A percentile compares a stretch with the other conserved stretches of the same genome.
These are phyloP conservation scores for Lepiota brunneoincarnata DNA, from an alignment of 768 basidiomycete species.

Conservation along the genomic window DNA sequence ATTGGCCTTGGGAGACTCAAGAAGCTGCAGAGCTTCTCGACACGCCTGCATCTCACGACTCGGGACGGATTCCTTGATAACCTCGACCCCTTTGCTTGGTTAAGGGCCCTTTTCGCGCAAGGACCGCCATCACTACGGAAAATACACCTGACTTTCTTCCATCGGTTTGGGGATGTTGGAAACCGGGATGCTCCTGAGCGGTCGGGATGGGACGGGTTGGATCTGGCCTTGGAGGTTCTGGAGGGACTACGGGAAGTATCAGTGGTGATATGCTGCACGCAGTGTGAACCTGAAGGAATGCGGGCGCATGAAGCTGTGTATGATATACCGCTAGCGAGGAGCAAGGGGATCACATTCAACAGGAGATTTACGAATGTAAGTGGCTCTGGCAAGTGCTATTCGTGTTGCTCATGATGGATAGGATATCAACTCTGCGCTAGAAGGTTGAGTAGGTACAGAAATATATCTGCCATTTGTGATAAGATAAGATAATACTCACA, in stretches of 20 bases:
- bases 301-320: conserved; percentile 2
- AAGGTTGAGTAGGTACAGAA: not conserved
- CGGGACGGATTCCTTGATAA: conserved; percentile 1
- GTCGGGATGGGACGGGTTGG: conserved; percentile 5
- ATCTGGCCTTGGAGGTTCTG: not conserved
- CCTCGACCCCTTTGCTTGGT: conserved; percentile 1
- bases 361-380: conserved; percentile 8
- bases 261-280: conserved; percentile 10
- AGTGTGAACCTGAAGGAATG: conserved; percentile 1
- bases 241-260: not conserved
- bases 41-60: conserved; percentile 7
- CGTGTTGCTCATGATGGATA: not conserved
- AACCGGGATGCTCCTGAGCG: not conserved
- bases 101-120: not conserved
- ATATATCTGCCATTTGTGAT: no score
- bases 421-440: conserved; percentile 7
- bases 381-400: not conserved
- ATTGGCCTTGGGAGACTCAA: not conserved
- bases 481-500: not conserved
- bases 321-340: not conserved
- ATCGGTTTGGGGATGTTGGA: conserved; percentile 6
- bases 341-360: not conserved
- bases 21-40: conserved; percentile 6
- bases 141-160: conserved; percentile 7
- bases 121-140: not conserved